Evolutionary conservation across 495 filamentous ascomycete genomes (phyloP).

Genomic region (Penicillium paxilli): DNA sequence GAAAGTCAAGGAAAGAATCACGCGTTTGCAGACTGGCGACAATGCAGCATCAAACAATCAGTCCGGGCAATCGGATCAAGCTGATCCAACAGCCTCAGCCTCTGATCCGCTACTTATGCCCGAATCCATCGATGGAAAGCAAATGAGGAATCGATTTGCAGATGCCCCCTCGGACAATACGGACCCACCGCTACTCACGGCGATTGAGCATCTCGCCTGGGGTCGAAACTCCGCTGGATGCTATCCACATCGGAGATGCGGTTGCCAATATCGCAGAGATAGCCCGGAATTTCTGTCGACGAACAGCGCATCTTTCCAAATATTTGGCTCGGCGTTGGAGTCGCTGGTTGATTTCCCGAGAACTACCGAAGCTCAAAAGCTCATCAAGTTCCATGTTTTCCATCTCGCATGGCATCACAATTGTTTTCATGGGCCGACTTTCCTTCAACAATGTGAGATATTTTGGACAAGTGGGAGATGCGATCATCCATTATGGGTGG

Average conservation of each 20-base stretch:
- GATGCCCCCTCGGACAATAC: conserved; percentile 15
- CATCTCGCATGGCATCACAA: conserved; percentile 34
- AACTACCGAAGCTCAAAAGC: conserved; percentile 20
- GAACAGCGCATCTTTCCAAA: conserved; percentile 16
- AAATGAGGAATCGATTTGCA: conserved; percentile 1
- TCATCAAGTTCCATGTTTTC: conserved; percentile 28
- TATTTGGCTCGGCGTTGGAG: conserved; percentile 13
- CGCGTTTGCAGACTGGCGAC: conserved; percentile 19
- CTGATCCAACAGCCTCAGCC: not conserved
- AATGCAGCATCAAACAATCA: not conserved
- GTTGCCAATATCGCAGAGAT: conserved; percentile 29
- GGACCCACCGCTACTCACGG: conserved; percentile 28
- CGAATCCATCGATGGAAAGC: conserved; percentile 6
- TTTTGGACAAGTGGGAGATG: conserved; percentile 30
- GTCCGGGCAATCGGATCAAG: not conserved
- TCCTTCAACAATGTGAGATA: conserved; percentile 29
- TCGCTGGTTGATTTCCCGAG: conserved; percentile 6
- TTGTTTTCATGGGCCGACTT: conserved; percentile 27
- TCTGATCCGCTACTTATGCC: conserved; percentile 1
- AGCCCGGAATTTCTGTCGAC: conserved; percentile 11
- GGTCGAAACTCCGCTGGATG: conserved; percentile 33
- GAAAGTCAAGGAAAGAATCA: conserved; percentile 22
- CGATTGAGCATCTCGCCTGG: conserved; percentile 37
- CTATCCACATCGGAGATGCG: conserved; percentile 29
- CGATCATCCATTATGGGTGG: conserved; percentile 31